phyloP scores from a whole-genome alignment of 345 rosid species.

The Gossypium herbaceum region DNA sequence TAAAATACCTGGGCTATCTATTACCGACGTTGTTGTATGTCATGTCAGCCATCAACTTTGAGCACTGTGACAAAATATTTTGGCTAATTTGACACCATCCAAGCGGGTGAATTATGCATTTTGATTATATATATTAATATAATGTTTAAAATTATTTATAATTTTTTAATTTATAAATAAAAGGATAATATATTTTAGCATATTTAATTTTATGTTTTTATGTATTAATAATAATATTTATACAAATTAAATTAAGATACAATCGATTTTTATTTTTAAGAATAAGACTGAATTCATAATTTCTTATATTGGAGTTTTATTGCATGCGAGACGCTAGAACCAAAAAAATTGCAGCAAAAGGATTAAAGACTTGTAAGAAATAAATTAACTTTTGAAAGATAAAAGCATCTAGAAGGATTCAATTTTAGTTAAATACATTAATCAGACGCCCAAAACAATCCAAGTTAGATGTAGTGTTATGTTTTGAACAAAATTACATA shows the following conservation, averaged over 20 bases:
- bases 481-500: not conserved
- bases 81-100: not conserved
- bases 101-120: not conserved
- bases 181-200: too few species aligned
- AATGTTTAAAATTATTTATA: too few species aligned
- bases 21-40: not conserved
- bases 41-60: not conserved
- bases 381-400: not conserved
- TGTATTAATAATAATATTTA: too few species aligned
- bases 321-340: not conserved
- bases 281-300: not conserved
- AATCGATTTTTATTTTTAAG: too few species aligned
- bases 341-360: not conserved
- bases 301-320: not conserved
- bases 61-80: not conserved
- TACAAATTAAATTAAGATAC: too few species aligned
- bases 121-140: too few species aligned
- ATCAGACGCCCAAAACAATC: not conserved
- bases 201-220: rapidly evolving
- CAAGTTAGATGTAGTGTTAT: slow-evolving; percentile 14
- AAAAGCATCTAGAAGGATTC: not conserved
- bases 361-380: not conserved
- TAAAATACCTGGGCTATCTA: not conserved
- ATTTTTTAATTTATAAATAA: too few species aligned
- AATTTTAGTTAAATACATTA: slow-evolving; percentile 6